Conservation (phyloP, 2,329 filamentous ascomycete species). For the Torrubiellomyces zombiae region DNA sequence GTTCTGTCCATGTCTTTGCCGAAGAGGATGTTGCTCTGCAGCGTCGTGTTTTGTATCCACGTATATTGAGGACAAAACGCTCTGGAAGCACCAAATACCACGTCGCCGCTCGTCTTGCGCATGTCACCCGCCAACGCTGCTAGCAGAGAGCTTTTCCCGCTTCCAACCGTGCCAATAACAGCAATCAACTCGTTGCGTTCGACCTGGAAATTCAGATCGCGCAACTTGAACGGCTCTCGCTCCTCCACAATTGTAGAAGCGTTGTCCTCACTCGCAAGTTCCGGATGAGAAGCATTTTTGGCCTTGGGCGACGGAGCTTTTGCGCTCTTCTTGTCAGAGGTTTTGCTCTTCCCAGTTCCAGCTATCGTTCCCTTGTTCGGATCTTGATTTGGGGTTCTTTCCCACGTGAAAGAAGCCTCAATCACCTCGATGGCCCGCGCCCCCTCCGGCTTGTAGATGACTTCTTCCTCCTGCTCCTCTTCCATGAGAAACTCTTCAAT, state of each 20-base stretch:
- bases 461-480: conserved; percentile 67
- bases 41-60: conserved; percentile 88
- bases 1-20: conserved; percentile 57
- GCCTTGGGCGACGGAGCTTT: conserved; percentile 17
- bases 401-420: conserved; percentile 76
- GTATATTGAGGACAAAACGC: conserved; percentile 94
- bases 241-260: conserved; percentile 40
- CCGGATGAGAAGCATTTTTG: conserved; percentile 12
- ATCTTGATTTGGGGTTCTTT: conserved; percentile 43
- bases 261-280: conserved; percentile 25
- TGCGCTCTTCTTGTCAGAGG: conserved; percentile 20
- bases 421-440: conserved; percentile 57
- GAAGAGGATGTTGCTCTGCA: conserved; percentile 82
- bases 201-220: conserved; percentile 48
- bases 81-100: conserved; percentile 60
- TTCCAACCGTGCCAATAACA: conserved; percentile 79
- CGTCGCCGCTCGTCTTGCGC: conserved; percentile 60
- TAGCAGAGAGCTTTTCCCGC: conserved; percentile 79
- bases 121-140: conserved; percentile 87
- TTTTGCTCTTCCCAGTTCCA: conserved; percentile 21
- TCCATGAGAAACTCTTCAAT: conserved; percentile 78
- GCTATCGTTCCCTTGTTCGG: conserved; percentile 25
- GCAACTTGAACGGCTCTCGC: conserved; percentile 55
- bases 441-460: conserved; percentile 34
- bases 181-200: conserved; percentile 63